phyloP scores from a whole-genome alignment of 495 filamentous ascomycete genomes.

The Hyaloscypha finlandica region DNA sequence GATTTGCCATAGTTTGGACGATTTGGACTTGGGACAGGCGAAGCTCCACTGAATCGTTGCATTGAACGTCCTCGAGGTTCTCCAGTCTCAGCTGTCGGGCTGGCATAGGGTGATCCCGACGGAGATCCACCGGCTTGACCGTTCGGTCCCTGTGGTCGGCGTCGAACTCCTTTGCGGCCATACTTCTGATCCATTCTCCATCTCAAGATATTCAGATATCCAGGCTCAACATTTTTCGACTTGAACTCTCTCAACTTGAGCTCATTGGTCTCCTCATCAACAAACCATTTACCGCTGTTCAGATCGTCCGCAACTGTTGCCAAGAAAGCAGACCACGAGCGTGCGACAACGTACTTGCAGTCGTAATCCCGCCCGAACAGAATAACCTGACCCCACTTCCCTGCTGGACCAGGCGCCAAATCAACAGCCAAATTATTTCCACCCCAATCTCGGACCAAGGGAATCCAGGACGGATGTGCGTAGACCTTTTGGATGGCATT shows the following conservation, averaged over 20 bases:
- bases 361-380: constrained; percentile 97
- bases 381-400: constrained; percentile 95
- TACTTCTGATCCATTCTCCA: constrained; percentile 96
- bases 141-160: constrained; percentile 35
- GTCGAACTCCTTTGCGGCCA: constrained; percentile 59
- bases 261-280: constrained; percentile 90
- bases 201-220: constrained; percentile 89
- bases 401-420: constrained; percentile 86
- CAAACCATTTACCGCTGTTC: constrained; percentile 77
- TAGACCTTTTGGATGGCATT: constrained; percentile 90
- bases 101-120: constrained; percentile 54
- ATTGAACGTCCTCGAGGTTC: constrained; percentile 55
- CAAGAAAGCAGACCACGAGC: constrained; percentile 88
- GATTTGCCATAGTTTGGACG: constrained; percentile 52
- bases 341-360: constrained; percentile 93
- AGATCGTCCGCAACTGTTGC: constrained; percentile 89
- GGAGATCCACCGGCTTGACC: constrained; percentile 31
- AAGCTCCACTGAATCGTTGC: constrained; percentile 53
- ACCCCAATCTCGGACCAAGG: constrained; percentile 95
- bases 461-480: constrained; percentile 94
- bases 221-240: constrained; percentile 82
- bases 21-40: constrained; percentile 54
- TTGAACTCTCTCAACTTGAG: constrained; percentile 92
- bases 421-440: constrained; percentile 96
- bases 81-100: constrained; percentile 45